phyloP scores from a whole-genome alignment of 306 rosid species.

The Aeschynomene evenia region DNA sequence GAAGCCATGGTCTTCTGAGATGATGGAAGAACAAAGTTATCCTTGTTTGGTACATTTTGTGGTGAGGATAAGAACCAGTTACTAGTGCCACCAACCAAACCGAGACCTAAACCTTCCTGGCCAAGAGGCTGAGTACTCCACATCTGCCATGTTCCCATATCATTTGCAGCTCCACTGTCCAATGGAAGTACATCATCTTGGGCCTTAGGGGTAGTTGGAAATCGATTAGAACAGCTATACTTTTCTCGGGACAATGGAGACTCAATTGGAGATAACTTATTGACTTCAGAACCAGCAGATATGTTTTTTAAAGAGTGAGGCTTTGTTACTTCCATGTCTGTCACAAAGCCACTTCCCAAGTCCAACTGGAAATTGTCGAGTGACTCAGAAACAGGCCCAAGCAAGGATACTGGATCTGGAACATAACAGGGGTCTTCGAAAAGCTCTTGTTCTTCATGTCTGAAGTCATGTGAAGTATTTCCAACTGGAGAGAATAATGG shows the following conservation, averaged over 20 bases:
- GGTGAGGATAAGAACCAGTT: constrained; percentile 81
- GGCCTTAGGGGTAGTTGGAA: constrained; percentile 44
- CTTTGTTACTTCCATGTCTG: constrained; percentile 52
- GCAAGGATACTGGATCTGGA: constrained; percentile 81
- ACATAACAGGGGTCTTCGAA: constrained; percentile 95
- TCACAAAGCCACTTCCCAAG: constrained; percentile 59
- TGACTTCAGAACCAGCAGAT: constrained; percentile 63
- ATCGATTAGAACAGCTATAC: constrained; percentile 55
- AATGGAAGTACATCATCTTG: constrained; percentile 48
- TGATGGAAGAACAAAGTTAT: constrained; percentile 64
- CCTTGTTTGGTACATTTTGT: constrained; percentile 60
- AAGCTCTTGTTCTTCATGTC: constrained; percentile 79
- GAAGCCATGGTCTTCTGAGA: constrained; percentile 80
- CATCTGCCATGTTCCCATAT: constrained; percentile 94
- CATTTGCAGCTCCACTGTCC: constrained; percentile 57
- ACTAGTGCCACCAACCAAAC: constrained; percentile 74
- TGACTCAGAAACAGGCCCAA: constrained; percentile 97
- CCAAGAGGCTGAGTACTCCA: constrained; percentile 88
- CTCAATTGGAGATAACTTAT: constrained; percentile 89
- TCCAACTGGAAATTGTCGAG: constrained; percentile 89
- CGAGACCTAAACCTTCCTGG: constrained; percentile 92
- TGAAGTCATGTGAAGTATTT: constrained; percentile 53
- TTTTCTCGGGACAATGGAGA: constrained; percentile 91
- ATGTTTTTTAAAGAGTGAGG: constrained; percentile 56
- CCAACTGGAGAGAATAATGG: constrained; percentile 63